Evolutionary conservation across 306 rosid species (phyloP).

Genomic region (Chamaecrista fasciculata): DNA sequence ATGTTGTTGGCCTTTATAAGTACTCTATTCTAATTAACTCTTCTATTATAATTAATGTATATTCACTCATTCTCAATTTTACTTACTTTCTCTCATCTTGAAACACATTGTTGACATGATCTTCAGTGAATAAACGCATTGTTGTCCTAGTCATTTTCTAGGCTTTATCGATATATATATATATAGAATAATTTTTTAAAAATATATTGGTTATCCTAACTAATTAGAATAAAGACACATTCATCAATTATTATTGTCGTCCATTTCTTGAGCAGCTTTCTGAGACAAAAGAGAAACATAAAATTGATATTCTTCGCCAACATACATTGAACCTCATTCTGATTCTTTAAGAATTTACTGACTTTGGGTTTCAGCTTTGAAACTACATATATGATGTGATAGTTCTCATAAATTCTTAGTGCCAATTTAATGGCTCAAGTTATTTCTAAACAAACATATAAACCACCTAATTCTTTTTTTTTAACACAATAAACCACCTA

Average conservation of each 20-base stretch:
- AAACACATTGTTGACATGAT: too few relatives aligned
- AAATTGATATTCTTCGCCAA: not conserved
- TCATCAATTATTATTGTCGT: not conserved
- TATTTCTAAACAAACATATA: not conserved
- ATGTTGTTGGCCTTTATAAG: too few relatives aligned
- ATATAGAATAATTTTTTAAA: too few relatives aligned
- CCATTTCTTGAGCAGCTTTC: constrained; percentile 1
- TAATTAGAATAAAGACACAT: too few relatives aligned
- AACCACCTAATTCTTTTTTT: constrained; percentile 4
- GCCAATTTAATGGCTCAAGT: not conserved
- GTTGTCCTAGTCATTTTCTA: too few relatives aligned
- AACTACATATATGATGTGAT: not conserved
- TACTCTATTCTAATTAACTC: too few relatives aligned
- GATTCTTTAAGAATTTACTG: not conserved
- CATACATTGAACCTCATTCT: constrained; percentile 9
- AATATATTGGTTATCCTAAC: too few relatives aligned
- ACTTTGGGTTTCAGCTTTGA: not conserved
- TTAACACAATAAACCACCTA: not conserved
- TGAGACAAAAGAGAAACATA: constrained; percentile 1
- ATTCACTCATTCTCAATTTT: too few relatives aligned
- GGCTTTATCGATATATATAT: not conserved
- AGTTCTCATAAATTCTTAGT: not conserved
- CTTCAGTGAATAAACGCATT: too few relatives aligned
- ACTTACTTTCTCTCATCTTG: too few relatives aligned
- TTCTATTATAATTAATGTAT: too few relatives aligned